Conservation (phyloP, 2,329 filamentous ascomycete species). For the Colletotrichum filicis region DNA sequence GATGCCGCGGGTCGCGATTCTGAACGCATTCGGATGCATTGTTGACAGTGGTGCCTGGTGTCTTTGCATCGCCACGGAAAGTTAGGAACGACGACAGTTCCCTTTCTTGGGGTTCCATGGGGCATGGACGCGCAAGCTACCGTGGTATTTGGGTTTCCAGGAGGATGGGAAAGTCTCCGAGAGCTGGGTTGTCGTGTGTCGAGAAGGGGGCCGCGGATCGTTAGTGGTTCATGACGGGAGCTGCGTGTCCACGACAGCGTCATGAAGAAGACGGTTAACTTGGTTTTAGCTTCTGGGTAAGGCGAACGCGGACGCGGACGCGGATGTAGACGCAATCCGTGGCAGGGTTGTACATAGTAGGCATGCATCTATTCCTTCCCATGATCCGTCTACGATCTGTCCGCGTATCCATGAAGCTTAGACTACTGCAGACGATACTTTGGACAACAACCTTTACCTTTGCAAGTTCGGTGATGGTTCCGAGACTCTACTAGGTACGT, state of each 20-base stretch:
- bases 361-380: not conserved
- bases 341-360: not conserved
- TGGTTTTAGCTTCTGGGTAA: not conserved
- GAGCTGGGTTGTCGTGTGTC: not conserved
- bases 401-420: not conserved
- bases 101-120: not conserved
- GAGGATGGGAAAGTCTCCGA: not conserved
- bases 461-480: not conserved
- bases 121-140: not conserved
- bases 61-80: not conserved
- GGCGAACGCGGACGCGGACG: not conserved
- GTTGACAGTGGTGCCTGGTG: not conserved
- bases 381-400: not conserved
- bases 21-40: not conserved
- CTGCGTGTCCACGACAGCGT: not conserved
- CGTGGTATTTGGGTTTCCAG: not conserved
- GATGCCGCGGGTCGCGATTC: not conserved
- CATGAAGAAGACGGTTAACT: not conserved
- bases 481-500: conserved; percentile 1
- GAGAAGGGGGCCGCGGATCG: not conserved
- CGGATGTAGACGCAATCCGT: not conserved
- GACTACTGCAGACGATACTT: not conserved
- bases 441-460: not conserved
- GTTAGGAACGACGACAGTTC: not conserved
- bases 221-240: not conserved